Evolutionary conservation across 2,329 filamentous ascomycete species (phyloP).

Genomic region (Eurotiales sp.): DNA sequence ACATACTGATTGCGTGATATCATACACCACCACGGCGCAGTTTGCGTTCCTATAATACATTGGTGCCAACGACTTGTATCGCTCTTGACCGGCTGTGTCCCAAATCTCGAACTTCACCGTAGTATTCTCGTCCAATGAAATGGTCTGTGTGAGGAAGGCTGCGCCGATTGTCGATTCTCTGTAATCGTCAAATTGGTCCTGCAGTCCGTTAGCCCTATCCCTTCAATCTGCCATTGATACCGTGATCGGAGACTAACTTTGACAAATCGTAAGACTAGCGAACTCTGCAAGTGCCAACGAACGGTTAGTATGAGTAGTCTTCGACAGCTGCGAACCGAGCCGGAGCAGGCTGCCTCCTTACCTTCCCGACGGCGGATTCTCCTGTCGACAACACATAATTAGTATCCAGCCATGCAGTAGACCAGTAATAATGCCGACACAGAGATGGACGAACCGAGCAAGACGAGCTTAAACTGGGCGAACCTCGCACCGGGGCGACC

Average conservation of each 20-base stretch:
- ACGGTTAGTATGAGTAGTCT: constrained; percentile 4
- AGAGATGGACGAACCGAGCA: constrained; percentile 69
- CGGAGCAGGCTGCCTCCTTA: constrained; percentile 35
- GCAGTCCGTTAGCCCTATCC: constrained; percentile 17
- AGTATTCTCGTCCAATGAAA: constrained; percentile 94
- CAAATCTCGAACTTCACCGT: constrained; percentile 99
- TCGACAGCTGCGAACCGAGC: neutral
- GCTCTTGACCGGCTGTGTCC: constrained; percentile 97
- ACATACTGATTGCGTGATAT: constrained; percentile 96
- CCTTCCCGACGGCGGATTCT: constrained; percentile 98
- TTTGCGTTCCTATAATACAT: constrained; percentile 99
- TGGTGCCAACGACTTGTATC: constrained; percentile 96
- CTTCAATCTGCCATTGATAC: neutral
- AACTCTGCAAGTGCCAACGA: constrained; percentile 61
- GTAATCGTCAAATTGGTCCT: constrained; percentile 99
- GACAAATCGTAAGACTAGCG: constrained; percentile 94
- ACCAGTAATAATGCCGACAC: neutral
- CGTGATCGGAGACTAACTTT: constrained; percentile 61
- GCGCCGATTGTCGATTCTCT: constrained; percentile 97
- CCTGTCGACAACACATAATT: constrained; percentile 51
- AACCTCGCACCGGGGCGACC: constrained; percentile 71
- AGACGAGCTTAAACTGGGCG: constrained; percentile 97
- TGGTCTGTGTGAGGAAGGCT: constrained; percentile 97
- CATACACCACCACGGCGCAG: constrained; percentile 98
- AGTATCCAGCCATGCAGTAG: constrained; percentile 10